These are phyloP conservation scores for Raphanus sativus DNA, from an alignment of 345 rosid genomes.

Conservation along the genomic window DNA sequence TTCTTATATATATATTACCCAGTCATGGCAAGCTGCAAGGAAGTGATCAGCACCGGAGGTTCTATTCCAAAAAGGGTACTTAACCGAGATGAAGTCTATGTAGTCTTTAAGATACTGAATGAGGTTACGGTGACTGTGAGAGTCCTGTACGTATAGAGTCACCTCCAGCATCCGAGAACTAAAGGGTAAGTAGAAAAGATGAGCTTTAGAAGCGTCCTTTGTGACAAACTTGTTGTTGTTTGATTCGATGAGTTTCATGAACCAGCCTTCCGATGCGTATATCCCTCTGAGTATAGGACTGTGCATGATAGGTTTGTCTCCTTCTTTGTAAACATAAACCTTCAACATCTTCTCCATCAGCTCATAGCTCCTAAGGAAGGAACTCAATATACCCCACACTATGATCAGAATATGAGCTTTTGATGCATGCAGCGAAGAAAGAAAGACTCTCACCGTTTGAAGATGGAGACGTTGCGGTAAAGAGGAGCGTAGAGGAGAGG, in stretches of 20 bases:
- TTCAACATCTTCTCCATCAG: slow-evolving; percentile 82
- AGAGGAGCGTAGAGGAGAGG: slow-evolving; percentile 67
- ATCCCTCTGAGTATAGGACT: slow-evolving; percentile 69
- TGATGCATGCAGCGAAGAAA: neutral
- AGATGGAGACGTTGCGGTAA: slow-evolving; percentile 71
- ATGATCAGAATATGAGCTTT: neutral
- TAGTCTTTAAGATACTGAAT: slow-evolving; percentile 59
- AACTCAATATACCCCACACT: neutral
- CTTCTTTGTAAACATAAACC: slow-evolving; percentile 85
- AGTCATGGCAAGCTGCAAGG: slow-evolving; percentile 95
- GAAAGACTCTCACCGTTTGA: slow-evolving; percentile 56
- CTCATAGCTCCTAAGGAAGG: slow-evolving; percentile 75
- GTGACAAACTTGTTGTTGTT: slow-evolving; percentile 63
- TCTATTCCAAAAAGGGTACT: slow-evolving; percentile 86
- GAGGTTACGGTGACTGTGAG: slow-evolving; percentile 70
- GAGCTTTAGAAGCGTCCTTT: slow-evolving; percentile 63
- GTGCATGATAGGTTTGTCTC: slow-evolving; percentile 71
- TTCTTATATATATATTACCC: slow-evolving; percentile 50
- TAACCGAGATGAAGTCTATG: slow-evolving; percentile 51
- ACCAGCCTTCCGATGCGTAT: slow-evolving; percentile 99
- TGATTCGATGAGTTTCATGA: slow-evolving; percentile 75
- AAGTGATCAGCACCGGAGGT: slow-evolving; percentile 91
- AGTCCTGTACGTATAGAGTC: slow-evolving; percentile 62
- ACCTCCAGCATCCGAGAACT: slow-evolving; percentile 79
- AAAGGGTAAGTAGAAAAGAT: slow-evolving; percentile 86